A percentile compares a stretch with the other conserved stretches of the same genome.
Conservation (phyloP, 2,329 filamentous ascomycete genomes). For the Aspergillus tanneri region DNA sequence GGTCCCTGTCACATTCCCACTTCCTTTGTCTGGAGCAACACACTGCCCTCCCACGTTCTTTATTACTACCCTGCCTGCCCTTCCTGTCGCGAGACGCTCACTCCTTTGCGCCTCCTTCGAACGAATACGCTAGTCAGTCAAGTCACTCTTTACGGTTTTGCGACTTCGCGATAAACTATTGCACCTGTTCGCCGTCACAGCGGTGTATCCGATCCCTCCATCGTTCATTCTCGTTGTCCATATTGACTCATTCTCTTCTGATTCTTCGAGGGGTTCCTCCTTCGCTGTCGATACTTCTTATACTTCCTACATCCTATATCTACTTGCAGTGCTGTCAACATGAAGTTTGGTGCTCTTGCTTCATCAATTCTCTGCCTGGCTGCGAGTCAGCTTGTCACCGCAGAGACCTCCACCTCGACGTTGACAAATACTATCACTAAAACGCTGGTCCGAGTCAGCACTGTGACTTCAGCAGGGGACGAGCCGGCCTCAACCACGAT, state of each 20-base stretch:
- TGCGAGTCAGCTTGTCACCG: conserved; percentile 32
- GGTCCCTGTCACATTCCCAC: conserved; percentile 18
- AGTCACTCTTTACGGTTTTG: background rate
- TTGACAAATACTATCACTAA: conserved; percentile 42
- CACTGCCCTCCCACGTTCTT: conserved; percentile 29
- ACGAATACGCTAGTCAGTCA: conserved; percentile 5
- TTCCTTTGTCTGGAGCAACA: conserved; percentile 23
- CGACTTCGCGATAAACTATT: conserved; percentile 8
- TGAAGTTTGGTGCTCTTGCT: conserved; percentile 38
- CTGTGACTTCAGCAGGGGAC: conserved; percentile 32
- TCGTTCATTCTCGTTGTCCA: background rate
- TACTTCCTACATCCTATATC: background rate
- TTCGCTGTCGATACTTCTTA: background rate
- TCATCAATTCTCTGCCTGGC: conserved; percentile 38
- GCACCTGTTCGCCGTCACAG: conserved; percentile 3
- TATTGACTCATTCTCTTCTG: background rate
- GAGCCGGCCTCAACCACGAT: conserved; percentile 19
- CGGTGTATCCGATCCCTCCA: background rate
- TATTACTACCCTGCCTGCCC: conserved; percentile 14
- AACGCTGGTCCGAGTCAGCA: conserved; percentile 46
- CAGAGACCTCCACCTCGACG: conserved; percentile 28
- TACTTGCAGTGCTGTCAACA: conserved; percentile 18
- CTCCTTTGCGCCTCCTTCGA: conserved; percentile 24
- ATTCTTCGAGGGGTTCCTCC: background rate
- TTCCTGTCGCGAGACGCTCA: conserved; percentile 25